A percentile compares a stretch with the other conserved stretches of the same genome.
phyloP scores from a whole-genome alignment of 805 yeast species.

The Scheffersomyces amazonensis region DNA sequence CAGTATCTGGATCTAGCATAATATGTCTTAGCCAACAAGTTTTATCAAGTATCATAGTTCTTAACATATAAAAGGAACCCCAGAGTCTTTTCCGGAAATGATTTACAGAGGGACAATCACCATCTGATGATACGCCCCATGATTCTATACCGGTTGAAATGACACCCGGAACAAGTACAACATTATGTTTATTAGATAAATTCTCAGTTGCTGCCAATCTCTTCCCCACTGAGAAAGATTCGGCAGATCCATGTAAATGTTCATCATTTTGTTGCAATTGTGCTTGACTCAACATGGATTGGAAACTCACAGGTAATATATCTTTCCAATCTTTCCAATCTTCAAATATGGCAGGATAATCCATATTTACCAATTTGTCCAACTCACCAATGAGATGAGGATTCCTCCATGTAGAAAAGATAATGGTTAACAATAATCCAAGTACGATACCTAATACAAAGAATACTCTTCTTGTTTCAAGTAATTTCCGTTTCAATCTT shows the following conservation, averaged over 20 bases:
- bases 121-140: constrained; percentile 78
- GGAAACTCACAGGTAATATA: constrained; percentile 63
- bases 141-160: constrained; percentile 92
- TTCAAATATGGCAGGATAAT: constrained; percentile 40
- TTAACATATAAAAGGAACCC: constrained; percentile 96
- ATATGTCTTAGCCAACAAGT: constrained; percentile 91
- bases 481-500: not conserved
- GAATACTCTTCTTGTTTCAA: constrained; percentile 54
- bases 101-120: constrained; percentile 76
- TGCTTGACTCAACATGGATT: constrained; percentile 57
- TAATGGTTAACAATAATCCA: constrained; percentile 64
- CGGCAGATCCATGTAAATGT: constrained; percentile 55
- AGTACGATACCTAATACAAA: constrained; percentile 70
- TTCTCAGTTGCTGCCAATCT: constrained; percentile 50
- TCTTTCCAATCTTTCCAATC: constrained; percentile 73
- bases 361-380: constrained; percentile 52
- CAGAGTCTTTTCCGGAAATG: constrained; percentile 91
- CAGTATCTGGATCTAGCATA: constrained; percentile 86
- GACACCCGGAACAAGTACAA: constrained; percentile 93
- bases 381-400: constrained; percentile 42
- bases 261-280: constrained; percentile 31
- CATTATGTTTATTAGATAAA: constrained; percentile 64
- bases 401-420: constrained; percentile 45
- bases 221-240: constrained; percentile 86
- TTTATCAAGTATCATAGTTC: constrained; percentile 89